Evolutionary conservation across 164 flowering plant species (phyloP).

Genomic region (Brasenia schreberi): DNA sequence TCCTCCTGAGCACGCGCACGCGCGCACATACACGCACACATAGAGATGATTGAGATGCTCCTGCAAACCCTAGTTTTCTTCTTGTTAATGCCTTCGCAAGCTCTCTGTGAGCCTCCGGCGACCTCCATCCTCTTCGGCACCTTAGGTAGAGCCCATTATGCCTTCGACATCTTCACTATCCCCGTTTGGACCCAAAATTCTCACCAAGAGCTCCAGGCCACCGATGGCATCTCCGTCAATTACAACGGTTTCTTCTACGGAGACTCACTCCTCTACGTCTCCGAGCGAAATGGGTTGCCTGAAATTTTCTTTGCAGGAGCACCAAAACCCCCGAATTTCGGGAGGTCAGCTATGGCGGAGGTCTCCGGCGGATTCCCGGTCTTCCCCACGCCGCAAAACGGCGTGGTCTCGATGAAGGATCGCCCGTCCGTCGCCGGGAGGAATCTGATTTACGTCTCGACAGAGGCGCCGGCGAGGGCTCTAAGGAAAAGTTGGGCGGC

Average conservation of each 20-base stretch:
- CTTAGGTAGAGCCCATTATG: slow-evolving; percentile 42
- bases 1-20: too few relatives aligned
- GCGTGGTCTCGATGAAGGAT: slow-evolving; percentile 37
- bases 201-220: slow-evolving; percentile 31
- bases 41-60: too few relatives aligned
- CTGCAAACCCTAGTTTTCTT: too few relatives aligned
- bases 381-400: background rate
- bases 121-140: slow-evolving; percentile 45
- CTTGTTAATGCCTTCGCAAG: too few relatives aligned
- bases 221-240: slow-evolving; percentile 62
- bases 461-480: slow-evolving; percentile 47
- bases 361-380: background rate
- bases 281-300: slow-evolving; percentile 48
- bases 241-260: slow-evolving; percentile 68
- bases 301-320: background rate
- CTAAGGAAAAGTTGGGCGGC: slow-evolving; percentile 83
- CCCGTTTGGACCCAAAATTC: background rate
- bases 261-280: slow-evolving; percentile 34
- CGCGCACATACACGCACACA: too few relatives aligned
- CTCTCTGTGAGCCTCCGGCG: too few relatives aligned
- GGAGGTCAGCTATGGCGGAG: background rate
- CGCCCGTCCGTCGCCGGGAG: slow-evolving; percentile 49
- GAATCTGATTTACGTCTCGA: slow-evolving; percentile 57
- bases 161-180: slow-evolving; percentile 53
- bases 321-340: slow-evolving; percentile 8